Percentiles rank a stretch among this genome's conserved stretches.
These are phyloP conservation scores for Arthroderma sp. DNA, from an alignment of 2,329 filamentous ascomycete species.

Conservation along the genomic window DNA sequence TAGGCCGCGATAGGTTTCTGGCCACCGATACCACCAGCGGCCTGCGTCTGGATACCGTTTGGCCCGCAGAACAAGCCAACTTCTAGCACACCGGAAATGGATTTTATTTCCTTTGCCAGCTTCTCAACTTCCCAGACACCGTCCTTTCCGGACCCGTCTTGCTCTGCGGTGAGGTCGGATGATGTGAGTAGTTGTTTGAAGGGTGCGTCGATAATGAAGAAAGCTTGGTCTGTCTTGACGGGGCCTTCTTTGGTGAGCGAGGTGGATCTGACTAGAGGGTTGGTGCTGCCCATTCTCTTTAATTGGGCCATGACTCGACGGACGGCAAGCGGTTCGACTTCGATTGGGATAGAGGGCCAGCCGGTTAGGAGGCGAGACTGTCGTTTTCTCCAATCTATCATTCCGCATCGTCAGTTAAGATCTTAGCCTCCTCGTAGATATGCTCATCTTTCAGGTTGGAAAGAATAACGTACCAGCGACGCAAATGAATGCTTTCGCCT, in stretches of 20 bases:
- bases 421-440: too few relatives aligned
- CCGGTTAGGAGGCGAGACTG: conserved; percentile 57
- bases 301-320: conserved; percentile 64
- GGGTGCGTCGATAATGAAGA: conserved; percentile 84
- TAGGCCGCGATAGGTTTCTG: conserved; percentile 91
- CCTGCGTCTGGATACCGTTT: conserved; percentile 58
- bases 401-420: too few relatives aligned
- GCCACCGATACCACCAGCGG: conserved; percentile 51
- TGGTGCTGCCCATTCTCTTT: conserved; percentile 55
- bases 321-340: conserved; percentile 77
- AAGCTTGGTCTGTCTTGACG: conserved; percentile 71
- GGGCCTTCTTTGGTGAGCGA: conserved; percentile 60
- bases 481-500: conserved; percentile 73
- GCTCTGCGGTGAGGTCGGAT: conserved; percentile 38
- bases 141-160: conserved; percentile 43
- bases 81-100: conserved; percentile 75
- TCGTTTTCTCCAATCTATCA: conserved; percentile 73
- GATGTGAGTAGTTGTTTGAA: conserved; percentile 61
- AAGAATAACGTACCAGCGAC: conserved; percentile 52
- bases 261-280: conserved; percentile 59
- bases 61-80: conserved; percentile 79
- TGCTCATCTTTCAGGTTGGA: neutral
- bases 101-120: conserved; percentile 62
- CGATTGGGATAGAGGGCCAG: conserved; percentile 83
- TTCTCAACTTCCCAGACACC: conserved; percentile 69